Evolutionary conservation across 495 filamentous ascomycete species (phyloP), one percentile per base, ranked within the genome.

Genomic region (Cryomyces minteri): DNA sequence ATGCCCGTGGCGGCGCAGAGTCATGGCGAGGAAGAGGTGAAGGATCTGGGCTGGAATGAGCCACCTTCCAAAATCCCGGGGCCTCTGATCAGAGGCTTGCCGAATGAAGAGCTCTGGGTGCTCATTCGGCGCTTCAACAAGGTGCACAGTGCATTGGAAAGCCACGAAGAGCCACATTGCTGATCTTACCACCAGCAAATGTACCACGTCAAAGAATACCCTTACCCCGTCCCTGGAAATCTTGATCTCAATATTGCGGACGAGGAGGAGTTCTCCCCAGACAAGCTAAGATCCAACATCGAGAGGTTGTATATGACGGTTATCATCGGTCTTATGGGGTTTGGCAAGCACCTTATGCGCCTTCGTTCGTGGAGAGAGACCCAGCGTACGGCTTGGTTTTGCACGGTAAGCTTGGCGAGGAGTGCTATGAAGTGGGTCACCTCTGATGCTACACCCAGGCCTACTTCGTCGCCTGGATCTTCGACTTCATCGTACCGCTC

Each of bases 231-330:
- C 1, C 67, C 71, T 1, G 72, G 71, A 7, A 73, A 76, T 25
- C 60, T 94, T n/a, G 86, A 94, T 61, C 67, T 90, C 9, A 80
- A 84, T 45, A 78, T 83, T 40, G 77, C 81, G 0, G 80, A 86
- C 33, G 76, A 87, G 47, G 85, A 92, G 36, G 77, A 84, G 49
- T 90, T 88, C 59, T 82, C 80, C 0, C 86, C 86, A 0, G 86
- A 92, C 59, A 92, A 92, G 56, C 61, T 94, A 50, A 70, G 86
- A 12, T 74, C 74, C 14, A 85, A 77, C 36, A 50, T 92, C n/a
- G 86, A 94, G 58, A 66, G 86, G 6, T 69, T 92, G 30, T 94
- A 94, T 58, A 88, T 79, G 67, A 84, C 82, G 0, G 74, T 92
- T 8, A 66, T 81, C 4, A 73, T 90, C 31, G 76, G 79, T 1